Evolutionary conservation across 352 stramenopile species (phyloP).

Genomic region (Globisporangium alternatum): DNA sequence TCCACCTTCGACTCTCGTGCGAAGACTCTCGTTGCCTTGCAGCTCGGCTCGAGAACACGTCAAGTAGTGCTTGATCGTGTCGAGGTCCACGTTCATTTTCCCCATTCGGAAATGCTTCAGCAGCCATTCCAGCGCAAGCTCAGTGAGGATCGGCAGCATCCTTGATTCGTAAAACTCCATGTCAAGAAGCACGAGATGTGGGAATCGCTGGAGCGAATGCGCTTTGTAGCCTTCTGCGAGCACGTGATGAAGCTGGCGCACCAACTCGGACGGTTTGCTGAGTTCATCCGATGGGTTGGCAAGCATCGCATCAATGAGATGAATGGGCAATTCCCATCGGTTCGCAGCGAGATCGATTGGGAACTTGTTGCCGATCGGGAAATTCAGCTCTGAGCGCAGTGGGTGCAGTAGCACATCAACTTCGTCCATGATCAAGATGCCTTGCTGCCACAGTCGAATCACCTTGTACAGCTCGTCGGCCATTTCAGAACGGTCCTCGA

Average conservation of each 20-base stretch:
- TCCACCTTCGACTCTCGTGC: constrained; percentile 70
- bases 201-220: constrained; percentile 96
- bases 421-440: constrained; percentile 93
- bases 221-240: constrained; percentile 90
- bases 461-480: constrained; percentile 89
- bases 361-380: constrained; percentile 91
- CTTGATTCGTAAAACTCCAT: constrained; percentile 93
- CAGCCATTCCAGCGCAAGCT: constrained; percentile 81
- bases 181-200: constrained; percentile 97
- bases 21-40: constrained; percentile 71
- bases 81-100: constrained; percentile 91
- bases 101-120: constrained; percentile 89
- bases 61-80: constrained; percentile 65
- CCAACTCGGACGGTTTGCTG: constrained; percentile 20
- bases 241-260: constrained; percentile 82
- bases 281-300: constrained; percentile 12
- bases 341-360: constrained; percentile 88
- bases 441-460: constrained; percentile 90
- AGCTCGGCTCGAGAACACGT: constrained; percentile 56
- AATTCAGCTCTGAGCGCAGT: constrained; percentile 89
- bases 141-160: constrained; percentile 93
- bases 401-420: constrained; percentile 91
- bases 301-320: constrained; percentile 95
- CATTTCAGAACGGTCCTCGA: constrained; percentile 85
- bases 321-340: constrained; percentile 91